A percentile compares a stretch with the other conserved stretches of the same genome.
phyloP scores from a whole-genome alignment of 106 monocot genomes.

The Phalaenopsis equestris region DNA sequence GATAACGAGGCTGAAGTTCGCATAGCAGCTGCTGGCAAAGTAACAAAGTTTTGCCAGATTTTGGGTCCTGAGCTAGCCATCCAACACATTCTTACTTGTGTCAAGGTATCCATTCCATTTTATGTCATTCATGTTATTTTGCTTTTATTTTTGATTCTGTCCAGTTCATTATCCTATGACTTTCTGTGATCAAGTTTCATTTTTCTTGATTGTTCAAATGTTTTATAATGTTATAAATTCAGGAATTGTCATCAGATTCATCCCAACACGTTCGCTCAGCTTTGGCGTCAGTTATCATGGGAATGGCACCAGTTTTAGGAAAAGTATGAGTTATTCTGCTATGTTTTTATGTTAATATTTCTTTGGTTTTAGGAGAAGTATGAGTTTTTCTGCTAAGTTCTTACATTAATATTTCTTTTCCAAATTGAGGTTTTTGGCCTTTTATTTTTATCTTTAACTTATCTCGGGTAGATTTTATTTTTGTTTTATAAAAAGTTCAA shows the following conservation, averaged over 20 bases:
- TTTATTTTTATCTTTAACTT: background rate
- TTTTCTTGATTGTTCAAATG: background rate
- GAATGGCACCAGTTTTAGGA: conserved; percentile 92
- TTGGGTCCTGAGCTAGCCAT: conserved; percentile 55
- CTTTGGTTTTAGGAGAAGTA: conserved; percentile 73
- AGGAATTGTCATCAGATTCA: conserved; percentile 93
- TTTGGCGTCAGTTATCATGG: conserved; percentile 95
- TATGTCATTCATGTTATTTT: background rate
- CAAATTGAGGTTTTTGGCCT: background rate
- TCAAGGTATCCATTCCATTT: conserved; percentile 35
- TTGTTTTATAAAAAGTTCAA: background rate
- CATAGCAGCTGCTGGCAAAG: conserved; percentile 70
- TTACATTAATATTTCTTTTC: background rate
- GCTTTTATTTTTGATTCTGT: background rate
- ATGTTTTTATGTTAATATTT: background rate
- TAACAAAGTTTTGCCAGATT: conserved; percentile 67
- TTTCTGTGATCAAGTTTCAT: background rate
- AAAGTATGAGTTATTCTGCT: conserved; percentile 41
- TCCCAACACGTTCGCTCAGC: conserved; percentile 95
- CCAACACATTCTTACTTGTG: conserved; percentile 69
- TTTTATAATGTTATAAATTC: background rate
- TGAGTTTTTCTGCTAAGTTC: background rate
- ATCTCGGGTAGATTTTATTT: background rate
- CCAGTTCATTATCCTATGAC: background rate
- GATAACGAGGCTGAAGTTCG: conserved; percentile 79